Percentiles rank a stretch among this genome's conserved stretches.
Evolutionary conservation across 73 alveolate genomes (phyloP).

Genomic region (Paraurostyla sp.): DNA sequence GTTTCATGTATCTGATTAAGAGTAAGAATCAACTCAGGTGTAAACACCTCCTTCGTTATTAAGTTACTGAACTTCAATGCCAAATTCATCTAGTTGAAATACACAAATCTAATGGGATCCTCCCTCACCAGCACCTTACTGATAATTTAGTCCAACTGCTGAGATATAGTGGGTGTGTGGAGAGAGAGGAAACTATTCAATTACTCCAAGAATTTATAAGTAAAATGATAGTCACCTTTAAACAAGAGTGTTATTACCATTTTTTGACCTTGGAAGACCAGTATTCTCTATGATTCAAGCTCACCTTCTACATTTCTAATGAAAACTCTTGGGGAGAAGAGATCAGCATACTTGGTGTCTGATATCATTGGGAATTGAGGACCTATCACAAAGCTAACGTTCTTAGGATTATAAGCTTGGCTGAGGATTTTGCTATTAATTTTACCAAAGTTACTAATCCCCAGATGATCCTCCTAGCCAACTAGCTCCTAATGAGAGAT

Average conservation of each 20-base stretch:
- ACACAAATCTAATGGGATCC: conserved; percentile 63
- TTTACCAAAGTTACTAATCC: conserved; percentile 33
- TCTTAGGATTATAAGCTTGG: background rate
- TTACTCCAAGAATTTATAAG: conserved; percentile 20
- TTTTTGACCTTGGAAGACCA: conserved; percentile 31
- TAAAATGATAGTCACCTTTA: conserved; percentile 23
- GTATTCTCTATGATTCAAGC: background rate
- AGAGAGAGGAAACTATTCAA: background rate
- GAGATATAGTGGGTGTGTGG: conserved; percentile 20
- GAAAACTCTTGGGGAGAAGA: conserved; percentile 45
- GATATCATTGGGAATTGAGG: conserved; percentile 19
- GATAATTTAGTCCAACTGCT: background rate
- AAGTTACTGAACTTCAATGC: conserved; percentile 65
- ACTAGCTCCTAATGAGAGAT: conserved; percentile 38
- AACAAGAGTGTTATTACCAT: background rate
- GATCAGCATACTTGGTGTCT: background rate
- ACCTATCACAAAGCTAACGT: conserved; percentile 55
- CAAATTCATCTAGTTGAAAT: conserved; percentile 59
- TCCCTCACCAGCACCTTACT: conserved; percentile 37
- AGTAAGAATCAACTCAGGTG: conserved; percentile 48
- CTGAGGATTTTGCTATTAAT: conserved; percentile 20
- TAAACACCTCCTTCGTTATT: conserved; percentile 63
- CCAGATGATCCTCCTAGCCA: conserved; percentile 48
- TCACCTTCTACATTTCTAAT: conserved; percentile 5
- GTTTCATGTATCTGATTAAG: conserved; percentile 66